phyloP scores from a whole-genome alignment of 2,329 filamentous ascomycete genomes.

The Bipolaris victoriae region DNA sequence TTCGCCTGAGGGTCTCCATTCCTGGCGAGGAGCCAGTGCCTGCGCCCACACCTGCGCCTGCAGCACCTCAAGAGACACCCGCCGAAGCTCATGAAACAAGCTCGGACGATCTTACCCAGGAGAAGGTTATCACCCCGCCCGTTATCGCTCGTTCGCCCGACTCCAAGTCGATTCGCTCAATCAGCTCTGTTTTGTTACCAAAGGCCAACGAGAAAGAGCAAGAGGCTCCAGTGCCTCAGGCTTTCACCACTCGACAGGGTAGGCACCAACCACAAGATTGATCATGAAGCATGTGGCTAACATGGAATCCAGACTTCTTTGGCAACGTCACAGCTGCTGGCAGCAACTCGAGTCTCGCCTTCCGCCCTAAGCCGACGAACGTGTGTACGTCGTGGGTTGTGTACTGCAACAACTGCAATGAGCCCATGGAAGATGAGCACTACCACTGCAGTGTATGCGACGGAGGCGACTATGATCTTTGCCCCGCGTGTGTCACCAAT shows the following conservation, averaged over 20 bases:
- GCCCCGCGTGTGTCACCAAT: constrained; percentile 74
- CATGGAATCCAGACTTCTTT: constrained; percentile 34
- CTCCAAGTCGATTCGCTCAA: constrained; percentile 21
- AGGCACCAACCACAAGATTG: constrained; percentile 20
- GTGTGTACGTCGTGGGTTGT: constrained; percentile 71
- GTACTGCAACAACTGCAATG: constrained; percentile 90
- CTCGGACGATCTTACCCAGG: constrained; percentile 33
- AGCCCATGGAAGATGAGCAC: constrained; percentile 78
- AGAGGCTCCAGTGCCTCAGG: constrained; percentile 51
- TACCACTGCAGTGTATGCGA: constrained; percentile 96
- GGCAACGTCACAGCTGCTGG: constrained; percentile 37
- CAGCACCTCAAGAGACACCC: constrained; percentile 18
- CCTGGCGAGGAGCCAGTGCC: constrained; percentile 57
- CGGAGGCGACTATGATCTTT: constrained; percentile 92
- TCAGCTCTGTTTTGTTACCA: constrained; percentile 34
- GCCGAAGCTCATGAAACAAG: constrained; percentile 34
- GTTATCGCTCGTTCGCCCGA: constrained; percentile 40
- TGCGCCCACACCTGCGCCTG: constrained; percentile 22
- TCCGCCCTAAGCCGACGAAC: constrained; percentile 50
- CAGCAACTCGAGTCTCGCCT: constrained; percentile 39
- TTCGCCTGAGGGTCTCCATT: constrained; percentile 78
- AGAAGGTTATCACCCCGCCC: constrained; percentile 30
- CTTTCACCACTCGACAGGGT: constrained; percentile 48
- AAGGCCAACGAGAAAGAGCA: constrained; percentile 29
- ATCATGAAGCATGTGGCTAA: constrained; percentile 16